A percentile compares a stretch with the other conserved stretches of the same genome.
Conservation (phyloP, 768 basidiomycete genomes). For the Cyathus striatus region DNA sequence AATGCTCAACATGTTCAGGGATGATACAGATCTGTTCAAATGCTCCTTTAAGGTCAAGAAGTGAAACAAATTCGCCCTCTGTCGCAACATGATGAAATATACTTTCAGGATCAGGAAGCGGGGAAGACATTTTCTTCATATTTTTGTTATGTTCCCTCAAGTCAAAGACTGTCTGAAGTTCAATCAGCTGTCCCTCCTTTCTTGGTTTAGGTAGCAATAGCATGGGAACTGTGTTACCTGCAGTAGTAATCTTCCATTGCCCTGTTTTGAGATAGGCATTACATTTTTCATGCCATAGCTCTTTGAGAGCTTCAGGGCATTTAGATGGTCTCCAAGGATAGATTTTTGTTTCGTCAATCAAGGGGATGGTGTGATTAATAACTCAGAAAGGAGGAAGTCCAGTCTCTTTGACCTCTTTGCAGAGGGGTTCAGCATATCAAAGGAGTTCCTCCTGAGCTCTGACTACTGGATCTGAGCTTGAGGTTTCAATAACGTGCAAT, state of each 20-base stretch:
- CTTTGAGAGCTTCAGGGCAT: slow-evolving; percentile 31
- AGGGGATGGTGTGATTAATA: slow-evolving; percentile 32
- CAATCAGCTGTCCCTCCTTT: slow-evolving; percentile 9
- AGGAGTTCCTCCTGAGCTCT: slow-evolving; percentile 11
- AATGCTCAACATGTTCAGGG: slow-evolving; percentile 17
- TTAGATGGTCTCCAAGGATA: slow-evolving; percentile 27
- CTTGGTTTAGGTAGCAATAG: slow-evolving; percentile 23
- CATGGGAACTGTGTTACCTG: slow-evolving; percentile 30
- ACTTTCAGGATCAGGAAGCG: slow-evolving; percentile 34
- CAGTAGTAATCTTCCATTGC: slow-evolving; percentile 21
- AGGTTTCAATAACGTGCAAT: slow-evolving; percentile 7
- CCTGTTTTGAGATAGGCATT: slow-evolving; percentile 20
- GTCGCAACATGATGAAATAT: slow-evolving; percentile 27
- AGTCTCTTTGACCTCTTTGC: slow-evolving; percentile 13
- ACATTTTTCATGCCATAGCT: slow-evolving; percentile 23
- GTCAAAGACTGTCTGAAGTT: slow-evolving; percentile 28
- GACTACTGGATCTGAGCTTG: slow-evolving; percentile 9
- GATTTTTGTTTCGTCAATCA: slow-evolving; percentile 25
- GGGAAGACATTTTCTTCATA: slow-evolving; percentile 27
- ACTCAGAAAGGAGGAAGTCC: slow-evolving; percentile 24
- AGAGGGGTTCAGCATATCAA: slow-evolving; percentile 16
- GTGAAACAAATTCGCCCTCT: slow-evolving; percentile 17
- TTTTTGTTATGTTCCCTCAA: slow-evolving; percentile 32
- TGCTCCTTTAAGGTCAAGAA: slow-evolving; percentile 31
- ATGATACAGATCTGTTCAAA: slow-evolving; percentile 35